Conservation (phyloP, 192 early-diverging fungal species). For the Glomus cerebriforme region DNA sequence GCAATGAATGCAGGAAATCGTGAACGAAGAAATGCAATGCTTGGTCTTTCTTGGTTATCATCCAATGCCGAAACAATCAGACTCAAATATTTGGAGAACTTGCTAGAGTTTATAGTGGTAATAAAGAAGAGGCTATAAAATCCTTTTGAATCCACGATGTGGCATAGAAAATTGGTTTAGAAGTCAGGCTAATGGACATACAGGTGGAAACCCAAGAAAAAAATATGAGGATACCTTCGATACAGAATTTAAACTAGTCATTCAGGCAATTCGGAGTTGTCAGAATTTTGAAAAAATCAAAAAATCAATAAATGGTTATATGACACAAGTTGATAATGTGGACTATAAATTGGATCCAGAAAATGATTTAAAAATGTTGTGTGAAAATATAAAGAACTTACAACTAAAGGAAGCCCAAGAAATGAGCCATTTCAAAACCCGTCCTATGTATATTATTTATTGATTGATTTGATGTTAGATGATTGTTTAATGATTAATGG, state of each 20-base stretch:
- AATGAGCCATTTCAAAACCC: not conserved
- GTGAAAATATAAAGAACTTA: slow-evolving; percentile 10
- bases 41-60: not conserved
- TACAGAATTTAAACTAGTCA: not conserved
- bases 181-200: not conserved
- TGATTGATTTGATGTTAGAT: no score
- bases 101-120: slow-evolving; percentile 13
- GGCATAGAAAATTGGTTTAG: slow-evolving; percentile 10
- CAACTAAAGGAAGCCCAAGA: not conserved
- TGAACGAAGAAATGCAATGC: not conserved
- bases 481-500: no score
- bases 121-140: not conserved
- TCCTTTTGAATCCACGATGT: not conserved
- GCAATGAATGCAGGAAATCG: slow-evolving; percentile 18
- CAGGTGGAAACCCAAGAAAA: not conserved
- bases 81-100: slow-evolving; percentile 24
- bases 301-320: slow-evolving; percentile 21
- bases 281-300: slow-evolving; percentile 17
- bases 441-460: no score
- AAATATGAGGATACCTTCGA: slow-evolving; percentile 1
- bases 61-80: not conserved
- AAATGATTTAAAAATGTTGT: slow-evolving; percentile 15
- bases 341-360: slow-evolving; percentile 4
- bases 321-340: slow-evolving; percentile 22
- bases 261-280: not conserved